phyloP scores from a whole-genome alignment of 1,284 basidiomycete genomes.

The Dichomitus squalens region DNA sequence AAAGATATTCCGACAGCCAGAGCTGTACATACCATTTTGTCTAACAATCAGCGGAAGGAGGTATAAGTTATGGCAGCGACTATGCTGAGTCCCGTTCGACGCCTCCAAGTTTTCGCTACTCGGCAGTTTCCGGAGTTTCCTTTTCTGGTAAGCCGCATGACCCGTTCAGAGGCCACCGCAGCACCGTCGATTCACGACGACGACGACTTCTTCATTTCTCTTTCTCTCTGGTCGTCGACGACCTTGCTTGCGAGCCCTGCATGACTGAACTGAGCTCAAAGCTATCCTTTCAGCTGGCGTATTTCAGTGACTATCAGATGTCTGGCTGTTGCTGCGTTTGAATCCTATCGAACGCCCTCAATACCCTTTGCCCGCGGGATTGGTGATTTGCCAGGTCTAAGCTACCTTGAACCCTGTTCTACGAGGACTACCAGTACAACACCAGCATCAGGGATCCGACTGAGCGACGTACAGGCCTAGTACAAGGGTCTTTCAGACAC shows the following conservation, averaged over 20 bases:
- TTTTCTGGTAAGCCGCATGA: not conserved
- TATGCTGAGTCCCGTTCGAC: not conserved
- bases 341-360: not conserved
- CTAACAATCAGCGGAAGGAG: not conserved
- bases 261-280: too few relatives aligned
- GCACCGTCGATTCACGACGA: too few relatives aligned
- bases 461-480: not conserved
- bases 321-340: not conserved
- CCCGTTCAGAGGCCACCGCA: too few relatives aligned
- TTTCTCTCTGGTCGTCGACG: not conserved
- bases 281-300: not conserved
- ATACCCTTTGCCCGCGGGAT: too few relatives aligned
- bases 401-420: too few relatives aligned
- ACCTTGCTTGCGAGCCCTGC: too few relatives aligned
- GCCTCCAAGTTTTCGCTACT: conserved; percentile 21
- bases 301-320: not conserved
- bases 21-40: conserved; percentile 31
- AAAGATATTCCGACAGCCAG: not conserved
- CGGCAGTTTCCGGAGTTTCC: conserved; percentile 6
- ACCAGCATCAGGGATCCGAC: too few relatives aligned
- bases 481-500: not conserved
- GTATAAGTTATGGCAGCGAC: not conserved
- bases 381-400: too few relatives aligned
- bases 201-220: not conserved
- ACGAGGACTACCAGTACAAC: too few relatives aligned